Evolutionary conservation across 805 yeast species (phyloP), one percentile per base, ranked within the genome.

Genomic region (Isabelozyma heimii): DNA sequence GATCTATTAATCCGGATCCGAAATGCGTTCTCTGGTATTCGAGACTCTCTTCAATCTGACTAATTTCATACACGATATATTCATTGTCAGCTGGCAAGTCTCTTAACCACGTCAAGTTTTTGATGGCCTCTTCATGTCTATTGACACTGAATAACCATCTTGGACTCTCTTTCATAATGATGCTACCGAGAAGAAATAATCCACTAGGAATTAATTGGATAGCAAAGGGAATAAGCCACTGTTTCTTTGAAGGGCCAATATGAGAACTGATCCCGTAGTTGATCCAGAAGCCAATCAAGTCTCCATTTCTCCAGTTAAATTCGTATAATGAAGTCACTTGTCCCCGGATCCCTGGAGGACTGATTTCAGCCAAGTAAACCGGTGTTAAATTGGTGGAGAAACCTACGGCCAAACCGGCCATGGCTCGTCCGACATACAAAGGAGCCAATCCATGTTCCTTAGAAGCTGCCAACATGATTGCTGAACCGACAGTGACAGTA

Each of bases 151-250:
- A 58, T 37, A 69, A 51, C 75, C 75, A 70, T 45, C 75, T 46
- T 9, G 73, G 73, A 10, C 68, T 61, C 49, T 70, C 75, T 44
- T 55, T 60, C 70, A 69, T 67, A 45, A 65, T 45, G 7, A 67
- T 27, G 26, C 65, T 57, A 5, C 74, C 73, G 12, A 61, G 44
- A 42, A 70, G 56, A 45, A 69, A 70, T 54, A 70, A 46, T 2
- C 66, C 73, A 45, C 68, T 59, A 14, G 74, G 74, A 42, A 70
- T 67, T 17, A 70, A 54, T 54, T 70, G 75, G 17, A 70, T 54
- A 3, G 73, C 75, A 56, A 70, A 70, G 4, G 75, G 75, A 47
- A 70, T 67, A 37, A 66, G 56, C 74, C 74, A 70, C 54, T 70
- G 75, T 44, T 58, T 60, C 42, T 58, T 63, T 1, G 54, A 45